These are phyloP conservation scores for Favolaschia claudopus DNA, from an alignment of 768 basidiomycete genomes.

Conservation along the genomic window DNA sequence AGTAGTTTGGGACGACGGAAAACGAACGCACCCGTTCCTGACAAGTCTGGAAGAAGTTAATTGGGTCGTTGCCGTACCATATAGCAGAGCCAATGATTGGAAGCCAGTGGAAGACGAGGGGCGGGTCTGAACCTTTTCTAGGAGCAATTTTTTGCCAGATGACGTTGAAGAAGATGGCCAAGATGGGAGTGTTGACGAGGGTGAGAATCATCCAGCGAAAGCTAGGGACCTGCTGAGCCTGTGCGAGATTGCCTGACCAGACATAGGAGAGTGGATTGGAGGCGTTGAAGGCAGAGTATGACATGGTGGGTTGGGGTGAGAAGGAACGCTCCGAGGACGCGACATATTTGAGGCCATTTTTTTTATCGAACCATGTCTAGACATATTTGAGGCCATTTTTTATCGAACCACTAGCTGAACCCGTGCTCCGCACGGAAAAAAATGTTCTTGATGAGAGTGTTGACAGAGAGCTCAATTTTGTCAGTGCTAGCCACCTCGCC, in stretches of 20 bases:
- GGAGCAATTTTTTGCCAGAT: conserved; percentile 82
- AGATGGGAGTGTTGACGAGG: conserved; percentile 72
- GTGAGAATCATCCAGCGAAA: conserved; percentile 50
- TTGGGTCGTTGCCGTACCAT: conserved; percentile 90
- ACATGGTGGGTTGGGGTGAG: conserved; percentile 39
- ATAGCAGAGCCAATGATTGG: conserved; percentile 92
- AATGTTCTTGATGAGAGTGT: no score
- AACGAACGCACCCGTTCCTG: conserved; percentile 69
- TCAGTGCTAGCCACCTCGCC: no score
- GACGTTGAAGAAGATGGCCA: conserved; percentile 76
- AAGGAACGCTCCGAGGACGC: background rate
- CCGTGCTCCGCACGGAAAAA: no score
- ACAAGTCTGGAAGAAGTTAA: conserved; percentile 84
- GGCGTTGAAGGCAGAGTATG: conserved; percentile 46
- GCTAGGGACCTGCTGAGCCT: conserved; percentile 46
- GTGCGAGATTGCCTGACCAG: conserved; percentile 55
- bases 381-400: no score
- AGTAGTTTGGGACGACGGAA: background rate
- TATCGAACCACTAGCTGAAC: no score
- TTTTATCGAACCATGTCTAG: conserved; percentile 14
- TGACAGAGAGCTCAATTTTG: no score
- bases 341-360: background rate
- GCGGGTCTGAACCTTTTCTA: conserved; percentile 78
- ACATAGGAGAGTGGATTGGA: conserved; percentile 47
- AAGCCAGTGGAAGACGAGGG: conserved; percentile 91